Conservation (phyloP, 371 early-diverging fungal species). For the Ordospora colligata region DNA sequence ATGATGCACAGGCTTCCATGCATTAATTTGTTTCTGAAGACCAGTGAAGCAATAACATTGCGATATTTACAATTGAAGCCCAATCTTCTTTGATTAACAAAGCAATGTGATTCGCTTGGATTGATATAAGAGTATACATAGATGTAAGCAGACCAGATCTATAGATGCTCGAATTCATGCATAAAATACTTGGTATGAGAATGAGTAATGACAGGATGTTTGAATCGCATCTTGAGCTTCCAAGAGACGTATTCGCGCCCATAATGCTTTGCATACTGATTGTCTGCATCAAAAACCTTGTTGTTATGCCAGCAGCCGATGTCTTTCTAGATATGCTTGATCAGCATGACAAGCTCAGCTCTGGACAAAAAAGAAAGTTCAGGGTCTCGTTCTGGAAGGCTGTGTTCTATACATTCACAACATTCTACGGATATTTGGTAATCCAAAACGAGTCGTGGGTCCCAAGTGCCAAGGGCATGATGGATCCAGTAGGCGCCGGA, state of each 20-base stretch:
- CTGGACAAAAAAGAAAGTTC: slow-evolving; percentile 30
- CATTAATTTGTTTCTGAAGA: too few species aligned
- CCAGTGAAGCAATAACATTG: too few species aligned
- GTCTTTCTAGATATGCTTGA: neutral
- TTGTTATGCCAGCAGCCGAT: neutral
- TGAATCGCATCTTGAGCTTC: neutral
- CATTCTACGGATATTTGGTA: slow-evolving; percentile 21
- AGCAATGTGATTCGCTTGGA: too few species aligned
- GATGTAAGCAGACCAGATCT: too few species aligned
- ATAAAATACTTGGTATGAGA: neutral
- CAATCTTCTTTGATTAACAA: too few species aligned
- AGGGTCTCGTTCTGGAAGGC: slow-evolving; percentile 43
- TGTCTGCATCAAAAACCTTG: neutral
- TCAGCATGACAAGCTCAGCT: neutral
- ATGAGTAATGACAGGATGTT: neutral
- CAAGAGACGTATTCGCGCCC: neutral
- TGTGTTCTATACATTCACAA: slow-evolving; percentile 32
- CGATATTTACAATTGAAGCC: too few species aligned
- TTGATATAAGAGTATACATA: too few species aligned
- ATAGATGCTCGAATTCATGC: neutral
- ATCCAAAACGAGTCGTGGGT: slow-evolving; percentile 42
- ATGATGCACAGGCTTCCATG: too few species aligned
- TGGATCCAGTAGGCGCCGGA: slow-evolving; percentile 20
- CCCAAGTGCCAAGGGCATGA: slow-evolving; percentile 27
- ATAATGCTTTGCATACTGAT: neutral